These are phyloP conservation scores for Lomentospora prolificans DNA, from an alignment of 2,329 filamentous ascomycete genomes.

Conservation along the genomic window DNA sequence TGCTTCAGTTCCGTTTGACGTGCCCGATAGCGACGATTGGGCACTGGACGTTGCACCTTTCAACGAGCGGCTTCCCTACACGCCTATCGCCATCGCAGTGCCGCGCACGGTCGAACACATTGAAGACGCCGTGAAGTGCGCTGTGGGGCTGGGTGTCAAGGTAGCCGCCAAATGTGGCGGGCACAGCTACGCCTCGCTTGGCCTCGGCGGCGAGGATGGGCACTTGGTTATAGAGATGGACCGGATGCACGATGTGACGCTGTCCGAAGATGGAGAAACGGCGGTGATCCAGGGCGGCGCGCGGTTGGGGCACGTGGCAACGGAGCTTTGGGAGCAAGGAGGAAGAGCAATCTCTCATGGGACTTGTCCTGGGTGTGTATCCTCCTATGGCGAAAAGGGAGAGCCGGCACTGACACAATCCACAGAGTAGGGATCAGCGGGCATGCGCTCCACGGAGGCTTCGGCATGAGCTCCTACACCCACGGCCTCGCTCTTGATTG, in stretches of 20 bases:
- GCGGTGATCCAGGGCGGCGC: conserved; percentile 29
- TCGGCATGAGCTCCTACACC: conserved; percentile 15
- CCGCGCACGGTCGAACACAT: conserved; percentile 28
- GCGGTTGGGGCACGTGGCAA: conserved; percentile 32
- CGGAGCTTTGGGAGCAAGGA: conserved; percentile 22
- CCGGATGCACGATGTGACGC: conserved; percentile 24
- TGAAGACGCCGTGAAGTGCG: conserved; percentile 34
- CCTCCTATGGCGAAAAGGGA: not conserved
- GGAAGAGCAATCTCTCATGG: conserved; percentile 29
- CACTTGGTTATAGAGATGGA: conserved; percentile 31
- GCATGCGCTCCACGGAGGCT: conserved; percentile 34
- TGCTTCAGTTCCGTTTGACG: conserved; percentile 1
- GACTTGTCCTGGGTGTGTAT: conserved; percentile 25
- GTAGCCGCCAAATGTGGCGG: conserved; percentile 42
- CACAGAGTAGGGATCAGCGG: conserved; percentile 32
- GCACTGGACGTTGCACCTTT: conserved; percentile 21
- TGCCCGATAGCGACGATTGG: conserved; percentile 16
- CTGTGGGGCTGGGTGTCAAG: conserved; percentile 27
- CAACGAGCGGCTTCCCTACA: conserved; percentile 23
- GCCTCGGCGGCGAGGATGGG: conserved; percentile 30
- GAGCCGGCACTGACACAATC: not conserved
- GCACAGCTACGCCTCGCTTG: conserved; percentile 43
- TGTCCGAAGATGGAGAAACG: conserved; percentile 19
- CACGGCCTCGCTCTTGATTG: conserved; percentile 23
- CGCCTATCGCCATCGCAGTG: conserved; percentile 21